Conservation (phyloP, 75 land plant species). For the Cunninghamia lanceolata region DNA sequence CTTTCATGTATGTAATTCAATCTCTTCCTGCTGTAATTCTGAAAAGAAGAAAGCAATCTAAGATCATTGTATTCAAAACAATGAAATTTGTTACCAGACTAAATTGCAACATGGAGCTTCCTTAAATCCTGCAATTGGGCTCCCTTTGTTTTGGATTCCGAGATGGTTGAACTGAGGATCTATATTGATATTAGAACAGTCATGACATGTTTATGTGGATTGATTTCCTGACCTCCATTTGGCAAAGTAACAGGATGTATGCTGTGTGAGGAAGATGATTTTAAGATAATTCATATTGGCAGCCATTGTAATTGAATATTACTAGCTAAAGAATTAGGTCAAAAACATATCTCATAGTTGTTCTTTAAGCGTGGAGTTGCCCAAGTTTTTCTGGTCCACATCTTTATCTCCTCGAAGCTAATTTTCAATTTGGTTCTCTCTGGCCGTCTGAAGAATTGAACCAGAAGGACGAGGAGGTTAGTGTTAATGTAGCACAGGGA, state of each 20-base stretch:
- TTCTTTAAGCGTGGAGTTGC: background rate
- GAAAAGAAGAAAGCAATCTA: background rate
- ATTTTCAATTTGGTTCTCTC: background rate
- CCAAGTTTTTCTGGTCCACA: background rate
- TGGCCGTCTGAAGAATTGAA: background rate
- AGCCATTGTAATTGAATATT: background rate
- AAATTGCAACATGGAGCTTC: background rate
- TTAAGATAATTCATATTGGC: background rate
- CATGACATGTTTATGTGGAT: background rate
- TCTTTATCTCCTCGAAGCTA: too few relatives aligned
- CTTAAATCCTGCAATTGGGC: background rate
- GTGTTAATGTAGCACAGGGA: background rate
- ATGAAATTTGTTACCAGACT: background rate
- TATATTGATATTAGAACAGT: background rate
- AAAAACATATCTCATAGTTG: background rate
- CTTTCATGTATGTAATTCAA: slow-evolving; percentile 50
- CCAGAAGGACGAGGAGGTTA: background rate
- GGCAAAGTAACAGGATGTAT: background rate
- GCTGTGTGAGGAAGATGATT: background rate
- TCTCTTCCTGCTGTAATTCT: background rate
- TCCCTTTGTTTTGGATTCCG: background rate
- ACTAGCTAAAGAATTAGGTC: background rate
- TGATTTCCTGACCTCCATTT: background rate
- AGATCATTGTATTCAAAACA: background rate
- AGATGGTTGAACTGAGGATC: background rate